Conservation (phyloP, 306 rosid genomes). For the Prunus armeniaca region DNA sequence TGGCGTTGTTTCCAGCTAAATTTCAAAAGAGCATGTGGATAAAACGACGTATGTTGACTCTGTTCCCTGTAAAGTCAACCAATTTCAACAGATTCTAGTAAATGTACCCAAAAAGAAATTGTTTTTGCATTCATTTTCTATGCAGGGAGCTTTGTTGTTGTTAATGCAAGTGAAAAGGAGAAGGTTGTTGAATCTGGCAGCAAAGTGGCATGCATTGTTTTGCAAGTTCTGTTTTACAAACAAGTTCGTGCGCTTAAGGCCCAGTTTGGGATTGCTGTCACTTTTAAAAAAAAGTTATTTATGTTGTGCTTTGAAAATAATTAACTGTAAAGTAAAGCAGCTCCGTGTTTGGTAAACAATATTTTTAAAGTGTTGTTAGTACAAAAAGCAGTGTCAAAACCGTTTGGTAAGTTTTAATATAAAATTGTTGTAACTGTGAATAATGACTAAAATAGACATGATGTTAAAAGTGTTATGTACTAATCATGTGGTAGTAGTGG, state of each 20-base stretch:
- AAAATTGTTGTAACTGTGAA: no score
- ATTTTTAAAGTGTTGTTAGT: no score
- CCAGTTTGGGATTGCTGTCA: no score
- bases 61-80: background rate
- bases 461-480: no score
- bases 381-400: no score
- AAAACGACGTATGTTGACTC: constrained; percentile 54
- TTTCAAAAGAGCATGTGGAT: constrained; percentile 96
- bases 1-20: constrained; percentile 87
- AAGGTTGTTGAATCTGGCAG: constrained; percentile 86
- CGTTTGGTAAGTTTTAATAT: no score
- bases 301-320: no score
- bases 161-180: constrained; percentile 72
- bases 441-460: no score
- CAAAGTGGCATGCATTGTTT: constrained; percentile 78
- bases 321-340: no score
- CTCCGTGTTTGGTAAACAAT: no score
- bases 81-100: background rate
- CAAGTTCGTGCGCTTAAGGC: constrained; percentile 73
- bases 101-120: background rate
- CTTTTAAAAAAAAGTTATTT: no score
- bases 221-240: constrained; percentile 65
- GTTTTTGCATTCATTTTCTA: constrained; percentile 11
- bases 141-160: constrained; percentile 87
- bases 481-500: no score